Conservation (phyloP, 768 basidiomycete species). For the Termitomyces sp. region DNA sequence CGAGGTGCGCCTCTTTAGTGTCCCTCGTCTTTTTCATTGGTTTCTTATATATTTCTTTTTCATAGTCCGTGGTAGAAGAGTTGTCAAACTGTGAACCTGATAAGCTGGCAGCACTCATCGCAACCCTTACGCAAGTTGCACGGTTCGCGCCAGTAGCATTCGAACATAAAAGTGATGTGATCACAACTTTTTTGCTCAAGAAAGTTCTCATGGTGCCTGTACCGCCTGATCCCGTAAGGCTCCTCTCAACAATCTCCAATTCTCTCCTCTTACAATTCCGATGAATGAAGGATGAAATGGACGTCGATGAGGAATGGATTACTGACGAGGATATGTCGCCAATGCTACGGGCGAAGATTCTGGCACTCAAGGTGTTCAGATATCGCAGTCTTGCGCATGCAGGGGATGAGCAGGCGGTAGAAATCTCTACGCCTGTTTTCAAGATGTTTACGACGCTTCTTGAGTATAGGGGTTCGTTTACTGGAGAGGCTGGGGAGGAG, state of each 20-base stretch:
- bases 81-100: slow-evolving; percentile 45
- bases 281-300: slow-evolving; percentile 47
- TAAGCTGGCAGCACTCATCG: slow-evolving; percentile 56
- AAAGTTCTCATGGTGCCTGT: slow-evolving; percentile 58
- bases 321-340: slow-evolving; percentile 57
- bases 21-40: not conserved
- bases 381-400: slow-evolving; percentile 75
- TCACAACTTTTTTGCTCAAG: slow-evolving; percentile 70
- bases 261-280: not conserved
- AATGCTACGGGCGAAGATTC: slow-evolving; percentile 62
- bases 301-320: slow-evolving; percentile 70
- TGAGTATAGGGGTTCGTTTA: slow-evolving; percentile 60
- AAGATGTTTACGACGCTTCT: slow-evolving; percentile 73
- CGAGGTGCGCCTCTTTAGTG: slow-evolving; percentile 41
- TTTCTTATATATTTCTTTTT: not conserved
- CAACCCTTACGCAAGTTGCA: slow-evolving; percentile 72
- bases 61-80: slow-evolving; percentile 51
- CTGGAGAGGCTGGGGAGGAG: slow-evolving; percentile 38
- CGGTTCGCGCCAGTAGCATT: slow-evolving; percentile 65
- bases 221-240: slow-evolving; percentile 37
- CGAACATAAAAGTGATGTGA: slow-evolving; percentile 69
- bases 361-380: slow-evolving; percentile 75
- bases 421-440: slow-evolving; percentile 69
- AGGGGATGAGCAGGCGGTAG: slow-evolving; percentile 47
- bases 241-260: slow-evolving; percentile 5